These are phyloP conservation scores for Begonia fuchsioides DNA, from an alignment of 306 rosid species.

Conservation along the genomic window DNA sequence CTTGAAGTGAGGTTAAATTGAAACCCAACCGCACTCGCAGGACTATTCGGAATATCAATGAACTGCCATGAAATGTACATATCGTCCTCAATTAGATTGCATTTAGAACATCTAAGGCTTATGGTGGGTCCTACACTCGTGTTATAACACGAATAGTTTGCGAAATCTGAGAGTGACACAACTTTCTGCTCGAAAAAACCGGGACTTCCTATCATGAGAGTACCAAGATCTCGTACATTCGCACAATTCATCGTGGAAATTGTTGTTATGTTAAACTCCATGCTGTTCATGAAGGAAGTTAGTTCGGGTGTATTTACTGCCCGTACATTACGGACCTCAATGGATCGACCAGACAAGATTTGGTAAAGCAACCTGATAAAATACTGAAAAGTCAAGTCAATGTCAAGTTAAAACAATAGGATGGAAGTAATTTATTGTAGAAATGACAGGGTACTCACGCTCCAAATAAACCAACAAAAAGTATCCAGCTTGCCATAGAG, in stretches of 20 bases:
- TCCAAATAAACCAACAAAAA: conserved; percentile 76
- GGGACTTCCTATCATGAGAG: conserved; percentile 55
- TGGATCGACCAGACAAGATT: conserved; percentile 71
- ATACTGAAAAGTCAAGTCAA: conserved; percentile 32
- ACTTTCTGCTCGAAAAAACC: conserved; percentile 57
- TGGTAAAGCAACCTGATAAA: conserved; percentile 80
- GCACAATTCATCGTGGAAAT: conserved; percentile 87
- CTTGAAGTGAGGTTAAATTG: conserved; percentile 62
- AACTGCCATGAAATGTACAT: conserved; percentile 81
- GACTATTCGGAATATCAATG: conserved; percentile 67
- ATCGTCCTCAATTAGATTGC: conserved; percentile 46
- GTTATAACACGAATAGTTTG: conserved; percentile 60
- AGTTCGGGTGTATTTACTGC: conserved; percentile 75
- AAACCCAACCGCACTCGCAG: conserved; percentile 90
- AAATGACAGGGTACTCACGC: conserved; percentile 66
- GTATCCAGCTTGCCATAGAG: conserved; percentile 95
- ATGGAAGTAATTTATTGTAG: conserved; percentile 1
- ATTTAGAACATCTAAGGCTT: conserved; percentile 38
- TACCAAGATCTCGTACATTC: conserved; percentile 61
- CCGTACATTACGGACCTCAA: conserved; percentile 83
- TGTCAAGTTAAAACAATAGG: conserved; percentile 9
- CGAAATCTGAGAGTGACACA: conserved; percentile 44
- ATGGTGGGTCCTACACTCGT: conserved; percentile 75
- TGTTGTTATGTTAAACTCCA: conserved; percentile 84
- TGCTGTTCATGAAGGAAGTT: conserved; percentile 48